Conservation (phyloP, 257 asterid species). For the Scutellaria baicalensis region DNA sequence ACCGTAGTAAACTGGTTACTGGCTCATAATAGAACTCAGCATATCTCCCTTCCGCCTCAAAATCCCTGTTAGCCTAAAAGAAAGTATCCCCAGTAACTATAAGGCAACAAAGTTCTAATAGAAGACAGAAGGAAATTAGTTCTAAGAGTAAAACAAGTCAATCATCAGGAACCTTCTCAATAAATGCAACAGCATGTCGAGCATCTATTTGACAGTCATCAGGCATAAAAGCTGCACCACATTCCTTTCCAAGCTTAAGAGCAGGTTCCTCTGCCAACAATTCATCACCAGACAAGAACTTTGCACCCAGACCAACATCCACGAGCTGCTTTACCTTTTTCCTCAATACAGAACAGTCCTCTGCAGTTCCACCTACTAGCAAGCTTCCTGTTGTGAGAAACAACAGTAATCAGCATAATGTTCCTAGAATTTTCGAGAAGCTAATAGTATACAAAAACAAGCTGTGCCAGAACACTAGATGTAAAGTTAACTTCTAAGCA, state of each 20-base stretch:
- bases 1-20: constrained; percentile 70
- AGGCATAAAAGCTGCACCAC: constrained; percentile 75
- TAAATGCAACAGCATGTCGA: constrained; percentile 53
- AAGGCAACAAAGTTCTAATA: background rate
- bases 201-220: constrained; percentile 90
- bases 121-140: background rate
- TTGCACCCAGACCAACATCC: constrained; percentile 65
- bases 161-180: constrained; percentile 55
- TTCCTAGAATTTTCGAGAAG: background rate
- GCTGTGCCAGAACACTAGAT: constrained; percentile 1
- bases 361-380: constrained; percentile 74
- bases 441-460: background rate
- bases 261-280: constrained; percentile 68
- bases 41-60: constrained; percentile 78
- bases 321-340: constrained; percentile 51
- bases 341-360: constrained; percentile 46
- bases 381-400: constrained; percentile 52
- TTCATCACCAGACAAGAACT: constrained; percentile 53
- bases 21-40: constrained; percentile 89
- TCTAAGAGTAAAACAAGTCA: constrained; percentile 6
- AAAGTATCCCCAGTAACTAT: constrained; percentile 17
- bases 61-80: constrained; percentile 62
- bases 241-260: constrained; percentile 59
- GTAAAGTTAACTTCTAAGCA: background rate
- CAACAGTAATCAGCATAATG: background rate